These are phyloP conservation scores for Penicillium sp. DNA, from an alignment of 2,329 filamentous ascomycete genomes.

Conservation along the genomic window DNA sequence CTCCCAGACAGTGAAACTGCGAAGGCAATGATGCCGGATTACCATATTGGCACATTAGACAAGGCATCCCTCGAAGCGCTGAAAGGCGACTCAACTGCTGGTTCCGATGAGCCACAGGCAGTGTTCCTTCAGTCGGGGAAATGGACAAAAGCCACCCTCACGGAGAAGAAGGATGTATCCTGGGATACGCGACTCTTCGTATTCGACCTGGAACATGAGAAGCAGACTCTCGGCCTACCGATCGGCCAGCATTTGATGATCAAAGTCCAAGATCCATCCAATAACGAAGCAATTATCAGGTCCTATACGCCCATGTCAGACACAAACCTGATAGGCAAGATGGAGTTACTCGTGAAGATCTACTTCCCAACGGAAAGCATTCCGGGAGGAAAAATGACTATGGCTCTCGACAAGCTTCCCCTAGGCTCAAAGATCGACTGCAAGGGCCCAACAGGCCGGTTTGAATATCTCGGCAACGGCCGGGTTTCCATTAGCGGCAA, in stretches of 20 bases:
- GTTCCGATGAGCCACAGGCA: slow-evolving; percentile 47
- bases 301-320: slow-evolving; percentile 83
- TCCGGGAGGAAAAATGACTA: slow-evolving; percentile 76
- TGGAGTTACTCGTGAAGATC: slow-evolving; percentile 79
- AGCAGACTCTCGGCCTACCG: slow-evolving; percentile 71
- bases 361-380: slow-evolving; percentile 61
- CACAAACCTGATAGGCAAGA: slow-evolving; percentile 55
- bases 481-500: slow-evolving; percentile 59
- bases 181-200: slow-evolving; percentile 78
- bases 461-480: slow-evolving; percentile 72
- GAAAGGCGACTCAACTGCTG: slow-evolving; percentile 43
- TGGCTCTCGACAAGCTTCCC: slow-evolving; percentile 69
- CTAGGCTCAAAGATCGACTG: slow-evolving; percentile 74
- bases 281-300: slow-evolving; percentile 69
- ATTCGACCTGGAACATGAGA: slow-evolving; percentile 69
- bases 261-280: slow-evolving; percentile 69
- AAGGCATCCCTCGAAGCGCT: slow-evolving; percentile 56
- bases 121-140: slow-evolving; percentile 68
- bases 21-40: slow-evolving; percentile 81
- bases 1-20: slow-evolving; percentile 81
- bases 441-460: slow-evolving; percentile 84
- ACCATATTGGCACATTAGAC: slow-evolving; percentile 79
- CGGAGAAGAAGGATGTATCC: slow-evolving; percentile 67
- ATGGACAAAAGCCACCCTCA: slow-evolving; percentile 72
- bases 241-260: slow-evolving; percentile 87